These are phyloP conservation scores for Phytophthora ohioensis DNA, from an alignment of 352 stramenopile genomes.

Conservation along the genomic window DNA sequence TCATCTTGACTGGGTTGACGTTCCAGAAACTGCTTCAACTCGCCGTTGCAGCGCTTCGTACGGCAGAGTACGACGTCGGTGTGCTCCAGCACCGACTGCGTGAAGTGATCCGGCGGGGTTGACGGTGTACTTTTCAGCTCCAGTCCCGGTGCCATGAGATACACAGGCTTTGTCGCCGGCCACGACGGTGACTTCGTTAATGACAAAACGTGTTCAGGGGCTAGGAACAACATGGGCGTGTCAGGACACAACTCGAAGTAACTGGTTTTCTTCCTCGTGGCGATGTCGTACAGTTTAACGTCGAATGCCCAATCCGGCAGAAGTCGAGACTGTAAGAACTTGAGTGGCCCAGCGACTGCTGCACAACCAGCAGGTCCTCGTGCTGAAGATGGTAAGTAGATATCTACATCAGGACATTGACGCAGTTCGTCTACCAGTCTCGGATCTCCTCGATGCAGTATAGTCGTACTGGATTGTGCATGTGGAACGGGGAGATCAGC, in stretches of 20 bases:
- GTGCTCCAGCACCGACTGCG: conserved; percentile 15
- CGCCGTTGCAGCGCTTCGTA: conserved; percentile 29
- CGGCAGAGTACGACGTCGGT: conserved; percentile 36
- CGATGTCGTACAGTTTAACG: conserved; percentile 25
- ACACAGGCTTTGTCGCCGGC: conserved; percentile 56
- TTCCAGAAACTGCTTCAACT: conserved; percentile 27
- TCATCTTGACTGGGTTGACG: background rate
- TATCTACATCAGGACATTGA: conserved; percentile 65
- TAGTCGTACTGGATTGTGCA: conserved; percentile 19
- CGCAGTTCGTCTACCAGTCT: conserved; percentile 52
- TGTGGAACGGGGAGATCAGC: background rate
- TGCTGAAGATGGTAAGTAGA: conserved; percentile 53
- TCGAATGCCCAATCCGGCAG: conserved; percentile 44
- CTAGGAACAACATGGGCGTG: conserved; percentile 55
- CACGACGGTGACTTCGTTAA: conserved; percentile 31
- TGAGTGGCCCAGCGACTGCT: conserved; percentile 54
- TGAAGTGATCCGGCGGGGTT: conserved; percentile 5
- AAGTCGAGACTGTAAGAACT: conserved; percentile 41
- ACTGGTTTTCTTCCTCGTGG: conserved; percentile 13
- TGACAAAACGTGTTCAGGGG: conserved; percentile 33
- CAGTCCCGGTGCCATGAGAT: conserved; percentile 42
- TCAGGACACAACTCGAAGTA: conserved; percentile 61
- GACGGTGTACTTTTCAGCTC: conserved; percentile 5
- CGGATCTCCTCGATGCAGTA: conserved; percentile 43
- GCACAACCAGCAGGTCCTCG: conserved; percentile 45